Percentiles rank a stretch among this genome's conserved stretches.
Evolutionary conservation across 140 eudicot genomes (phyloP).

Genomic region (Flaveria floridana): DNA sequence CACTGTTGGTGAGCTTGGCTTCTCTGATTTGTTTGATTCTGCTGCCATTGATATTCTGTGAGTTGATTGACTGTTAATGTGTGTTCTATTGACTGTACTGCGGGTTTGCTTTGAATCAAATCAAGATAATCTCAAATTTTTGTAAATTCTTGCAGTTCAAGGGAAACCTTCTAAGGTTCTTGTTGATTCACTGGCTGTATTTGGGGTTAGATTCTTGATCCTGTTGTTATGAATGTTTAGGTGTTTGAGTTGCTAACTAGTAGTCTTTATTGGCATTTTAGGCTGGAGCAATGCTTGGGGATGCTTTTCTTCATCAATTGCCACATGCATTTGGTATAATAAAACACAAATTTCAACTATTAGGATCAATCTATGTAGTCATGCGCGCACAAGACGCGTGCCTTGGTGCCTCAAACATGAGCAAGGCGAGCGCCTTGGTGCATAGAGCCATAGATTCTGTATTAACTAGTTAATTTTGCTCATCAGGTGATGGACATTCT

Average conservation of each 20-base stretch:
- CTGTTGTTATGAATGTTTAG: not conserved
- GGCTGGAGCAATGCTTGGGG: slow-evolving; percentile 99
- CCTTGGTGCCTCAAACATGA: no score
- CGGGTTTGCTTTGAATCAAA: not conserved
- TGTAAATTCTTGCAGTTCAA: slow-evolving; percentile 17
- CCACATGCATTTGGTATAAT: slow-evolving; percentile 93
- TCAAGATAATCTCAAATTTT: slow-evolving; percentile 19
- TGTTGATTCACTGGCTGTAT: slow-evolving; percentile 2
- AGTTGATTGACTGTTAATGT: slow-evolving; percentile 34
- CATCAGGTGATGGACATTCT: slow-evolving; percentile 79
- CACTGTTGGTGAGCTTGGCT: slow-evolving; percentile 97
- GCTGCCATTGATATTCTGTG: slow-evolving; percentile 78
- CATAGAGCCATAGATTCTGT: no score
- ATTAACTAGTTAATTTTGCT: not conserved
- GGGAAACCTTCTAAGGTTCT: slow-evolving; percentile 1
- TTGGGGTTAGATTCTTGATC: slow-evolving; percentile 67
- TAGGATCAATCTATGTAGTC: not conserved
- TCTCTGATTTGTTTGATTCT: slow-evolving; percentile 82
- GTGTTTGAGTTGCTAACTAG: not conserved
- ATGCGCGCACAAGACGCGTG: no score
- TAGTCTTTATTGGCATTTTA: slow-evolving; percentile 31
- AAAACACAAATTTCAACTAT: not conserved
- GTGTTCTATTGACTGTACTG: not conserved
- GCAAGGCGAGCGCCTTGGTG: no score
- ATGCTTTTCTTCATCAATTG: slow-evolving; percentile 95